Percentiles rank a stretch among this genome's conserved stretches.
These are phyloP conservation scores for Gardenia jasminoides DNA, from an alignment of 257 asterid species.

Conservation along the genomic window DNA sequence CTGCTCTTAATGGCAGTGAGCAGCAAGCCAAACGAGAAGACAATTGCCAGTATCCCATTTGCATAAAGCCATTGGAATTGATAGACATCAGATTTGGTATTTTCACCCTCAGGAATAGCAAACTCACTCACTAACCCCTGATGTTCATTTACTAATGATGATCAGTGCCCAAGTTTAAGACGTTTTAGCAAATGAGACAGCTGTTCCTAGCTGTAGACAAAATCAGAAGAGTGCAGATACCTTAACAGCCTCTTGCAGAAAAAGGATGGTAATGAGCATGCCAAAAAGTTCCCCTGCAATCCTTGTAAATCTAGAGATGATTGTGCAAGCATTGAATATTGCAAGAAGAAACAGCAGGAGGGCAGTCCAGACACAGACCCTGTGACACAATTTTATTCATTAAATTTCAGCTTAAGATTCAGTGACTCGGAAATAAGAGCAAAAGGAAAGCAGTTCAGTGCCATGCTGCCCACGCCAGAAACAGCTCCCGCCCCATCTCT, in stretches of 20 bases:
- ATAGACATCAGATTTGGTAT: constrained; percentile 42
- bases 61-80: constrained; percentile 79
- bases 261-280: constrained; percentile 83
- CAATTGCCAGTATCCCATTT: constrained; percentile 75
- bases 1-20: constrained; percentile 70
- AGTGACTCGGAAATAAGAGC: background rate
- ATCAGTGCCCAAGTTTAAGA: background rate
- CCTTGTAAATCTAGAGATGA: constrained; percentile 82
- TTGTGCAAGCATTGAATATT: constrained; percentile 66
- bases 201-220: background rate
- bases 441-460: constrained; percentile 22
- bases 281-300: constrained; percentile 92
- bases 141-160: constrained; percentile 14
- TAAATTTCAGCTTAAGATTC: background rate
- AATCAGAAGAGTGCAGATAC: constrained; percentile 27
- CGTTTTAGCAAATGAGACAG: background rate
- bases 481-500: constrained; percentile 62
- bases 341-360: constrained; percentile 73
- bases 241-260: constrained; percentile 89
- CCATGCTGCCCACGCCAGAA: constrained; percentile 97
- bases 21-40: constrained; percentile 73
- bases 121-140: constrained; percentile 95
- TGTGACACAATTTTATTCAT: constrained; percentile 19
- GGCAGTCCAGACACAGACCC: constrained; percentile 97
- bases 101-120: constrained; percentile 58